Evolutionary conservation across 208 protist species (phyloP).

Genomic region (Wallacemonas sp.): DNA sequence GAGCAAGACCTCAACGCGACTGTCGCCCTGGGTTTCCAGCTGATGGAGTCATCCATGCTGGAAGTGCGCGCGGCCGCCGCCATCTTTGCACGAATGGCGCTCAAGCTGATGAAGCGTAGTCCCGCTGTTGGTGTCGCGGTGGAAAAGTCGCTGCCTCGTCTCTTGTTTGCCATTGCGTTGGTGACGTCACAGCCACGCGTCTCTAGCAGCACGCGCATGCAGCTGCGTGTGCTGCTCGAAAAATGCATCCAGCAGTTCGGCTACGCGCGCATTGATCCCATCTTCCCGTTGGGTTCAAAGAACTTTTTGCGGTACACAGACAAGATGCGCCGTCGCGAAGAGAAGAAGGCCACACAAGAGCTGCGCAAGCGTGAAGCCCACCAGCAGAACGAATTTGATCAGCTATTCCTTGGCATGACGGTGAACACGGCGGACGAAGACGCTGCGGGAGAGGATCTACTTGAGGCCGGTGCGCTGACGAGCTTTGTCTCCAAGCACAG

Average conservation of each 20-base stretch:
- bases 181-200: slow-evolving; percentile 78
- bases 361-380: slow-evolving; percentile 49
- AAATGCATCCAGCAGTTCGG: slow-evolving; percentile 85
- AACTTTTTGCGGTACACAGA: slow-evolving; percentile 86
- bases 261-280: slow-evolving; percentile 65
- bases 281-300: slow-evolving; percentile 84
- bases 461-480: slow-evolving; percentile 72
- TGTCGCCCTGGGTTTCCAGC: slow-evolving; percentile 61
- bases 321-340: slow-evolving; percentile 78
- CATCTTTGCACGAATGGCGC: slow-evolving; percentile 80
- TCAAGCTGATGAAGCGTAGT: slow-evolving; percentile 81
- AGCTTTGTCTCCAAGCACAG: slow-evolving; percentile 67
- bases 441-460: slow-evolving; percentile 59
- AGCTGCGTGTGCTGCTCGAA: slow-evolving; percentile 80
- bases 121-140: slow-evolving; percentile 46
- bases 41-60: slow-evolving; percentile 69
- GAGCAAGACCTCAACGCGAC: slow-evolving; percentile 58
- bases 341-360: slow-evolving; percentile 74
- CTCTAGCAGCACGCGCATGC: slow-evolving; percentile 73
- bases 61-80: slow-evolving; percentile 72
- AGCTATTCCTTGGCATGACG: slow-evolving; percentile 80
- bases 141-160: slow-evolving; percentile 55
- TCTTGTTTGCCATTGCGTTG: slow-evolving; percentile 79
- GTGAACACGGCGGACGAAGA: slow-evolving; percentile 44
- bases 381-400: slow-evolving; percentile 73